Conservation (phyloP, 257 asterid genomes). For the Schizonepeta tenuifolia region DNA sequence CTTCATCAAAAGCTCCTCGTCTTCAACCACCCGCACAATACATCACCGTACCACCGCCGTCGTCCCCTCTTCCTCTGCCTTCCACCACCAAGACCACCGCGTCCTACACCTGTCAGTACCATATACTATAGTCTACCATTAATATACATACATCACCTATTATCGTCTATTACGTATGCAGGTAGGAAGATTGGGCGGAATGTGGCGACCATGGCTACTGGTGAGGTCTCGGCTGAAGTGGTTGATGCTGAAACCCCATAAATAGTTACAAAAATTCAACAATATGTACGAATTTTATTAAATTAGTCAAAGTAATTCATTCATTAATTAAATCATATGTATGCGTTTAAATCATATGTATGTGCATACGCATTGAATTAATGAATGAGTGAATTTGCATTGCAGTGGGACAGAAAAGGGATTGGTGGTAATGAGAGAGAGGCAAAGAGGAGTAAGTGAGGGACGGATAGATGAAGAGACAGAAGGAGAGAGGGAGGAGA, state of each 20-base stretch:
- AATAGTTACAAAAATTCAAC: slow-evolving; percentile 56
- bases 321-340: too few species aligned
- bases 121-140: too few species aligned
- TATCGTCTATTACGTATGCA: slow-evolving; percentile 31
- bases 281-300: not conserved
- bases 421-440: too few species aligned
- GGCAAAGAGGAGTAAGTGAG: too few species aligned
- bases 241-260: slow-evolving; percentile 64
- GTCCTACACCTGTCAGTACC: slow-evolving; percentile 31
- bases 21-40: slow-evolving; percentile 32
- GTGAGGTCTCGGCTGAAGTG: slow-evolving; percentile 73
- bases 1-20: slow-evolving; percentile 59
- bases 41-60: slow-evolving; percentile 33
- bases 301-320: too few species aligned
- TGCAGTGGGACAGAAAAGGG: too few species aligned
- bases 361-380: too few species aligned
- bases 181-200: slow-evolving; percentile 66
- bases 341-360: too few species aligned
- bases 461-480: too few species aligned
- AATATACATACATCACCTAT: too few species aligned
- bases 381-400: too few species aligned
- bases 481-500: too few species aligned
- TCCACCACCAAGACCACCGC: slow-evolving; percentile 58
- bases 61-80: slow-evolving; percentile 40
- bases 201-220: slow-evolving; percentile 74